phyloP scores from a whole-genome alignment of 2,329 filamentous ascomycete genomes.

The Celoporthe dispersa region DNA sequence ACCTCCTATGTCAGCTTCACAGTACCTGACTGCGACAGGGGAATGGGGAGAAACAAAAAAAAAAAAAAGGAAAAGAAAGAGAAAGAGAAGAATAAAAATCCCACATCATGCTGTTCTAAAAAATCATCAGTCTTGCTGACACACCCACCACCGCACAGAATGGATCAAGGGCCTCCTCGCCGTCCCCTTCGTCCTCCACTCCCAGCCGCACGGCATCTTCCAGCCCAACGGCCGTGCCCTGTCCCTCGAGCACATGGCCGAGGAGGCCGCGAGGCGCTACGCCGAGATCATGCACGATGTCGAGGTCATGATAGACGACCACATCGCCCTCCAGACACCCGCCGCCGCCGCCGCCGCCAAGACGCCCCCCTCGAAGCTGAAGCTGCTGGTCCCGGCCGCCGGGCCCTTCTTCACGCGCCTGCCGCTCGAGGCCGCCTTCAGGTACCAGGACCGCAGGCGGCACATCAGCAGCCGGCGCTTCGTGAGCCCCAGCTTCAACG shows the following conservation, averaged over 20 bases:
- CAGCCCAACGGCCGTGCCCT: conserved; percentile 58
- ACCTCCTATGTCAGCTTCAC: background rate
- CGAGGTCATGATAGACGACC: conserved; percentile 87
- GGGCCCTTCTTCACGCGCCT: conserved; percentile 94
- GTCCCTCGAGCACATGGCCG: conserved; percentile 70
- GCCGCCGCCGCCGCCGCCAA: conserved; percentile 38
- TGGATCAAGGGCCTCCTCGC: conserved; percentile 96
- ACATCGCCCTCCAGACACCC: conserved; percentile 61
- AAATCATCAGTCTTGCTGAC: background rate
- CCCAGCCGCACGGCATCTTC: conserved; percentile 87
- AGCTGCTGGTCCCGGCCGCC: conserved; percentile 86
- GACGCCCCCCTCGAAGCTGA: conserved; percentile 82
- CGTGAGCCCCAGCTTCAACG: conserved; percentile 96
- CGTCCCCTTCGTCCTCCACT: conserved; percentile 95
- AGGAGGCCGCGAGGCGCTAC: conserved; percentile 84
- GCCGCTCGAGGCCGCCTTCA: conserved; percentile 86
- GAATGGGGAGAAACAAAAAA: no score
- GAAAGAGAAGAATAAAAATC: no score
- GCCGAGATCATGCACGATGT: conserved; percentile 93
- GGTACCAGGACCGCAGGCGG: conserved; percentile 82
- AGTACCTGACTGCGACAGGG: no score
- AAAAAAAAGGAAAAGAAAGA: no score
- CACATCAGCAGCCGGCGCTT: conserved; percentile 91
- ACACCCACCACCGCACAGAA: conserved; percentile 61
- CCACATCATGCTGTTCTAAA: background rate